Evolutionary conservation across 176 grass and related monocot genomes (phyloP).

Genomic region (Avena insularis): DNA sequence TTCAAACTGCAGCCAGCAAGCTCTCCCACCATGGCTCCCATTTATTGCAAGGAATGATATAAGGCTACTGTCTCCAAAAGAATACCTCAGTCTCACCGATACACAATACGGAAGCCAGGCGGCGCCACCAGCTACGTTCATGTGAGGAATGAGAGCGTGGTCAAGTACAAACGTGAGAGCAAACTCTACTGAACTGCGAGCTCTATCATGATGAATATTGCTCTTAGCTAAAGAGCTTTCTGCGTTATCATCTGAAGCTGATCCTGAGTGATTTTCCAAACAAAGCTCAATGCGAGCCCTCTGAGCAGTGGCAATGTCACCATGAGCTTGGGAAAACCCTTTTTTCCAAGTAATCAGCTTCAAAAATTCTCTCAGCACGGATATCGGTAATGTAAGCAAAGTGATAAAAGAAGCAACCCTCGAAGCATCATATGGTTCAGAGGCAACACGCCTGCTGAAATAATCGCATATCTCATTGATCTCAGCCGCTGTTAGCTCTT

Average conservation of each 20-base stretch:
- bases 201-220: conserved; percentile 88
- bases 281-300: conserved; percentile 93
- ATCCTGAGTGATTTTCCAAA: conserved; percentile 94
- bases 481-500: conserved; percentile 78
- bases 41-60: conserved; percentile 82
- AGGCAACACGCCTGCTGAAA: conserved; percentile 94
- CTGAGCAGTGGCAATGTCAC: conserved; percentile 87
- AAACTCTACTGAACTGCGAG: conserved; percentile 84
- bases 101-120: conserved; percentile 98
- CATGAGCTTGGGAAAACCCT: conserved; percentile 76
- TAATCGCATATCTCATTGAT: conserved; percentile 99
- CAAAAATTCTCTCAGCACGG: conserved; percentile 82
- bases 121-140: conserved; percentile 96
- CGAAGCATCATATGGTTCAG: conserved; percentile 96
- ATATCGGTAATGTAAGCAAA: conserved; percentile 89
- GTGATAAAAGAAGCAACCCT: conserved; percentile 99
- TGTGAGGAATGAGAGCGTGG: conserved; percentile 81
- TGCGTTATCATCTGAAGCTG: conserved; percentile 53
- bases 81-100: conserved; percentile 84
- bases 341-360: conserved; percentile 98
- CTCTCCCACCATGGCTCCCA: conserved; percentile 93
- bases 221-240: conserved; percentile 75
- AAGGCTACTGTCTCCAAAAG: conserved; percentile 81
- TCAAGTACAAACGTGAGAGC: conserved; percentile 97
- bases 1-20: conserved; percentile 85